Evolutionary conservation across 2,329 filamentous ascomycete genomes (phyloP), one percentile per base, ranked within the genome.

Genomic region (Fusarium buharicum): DNA sequence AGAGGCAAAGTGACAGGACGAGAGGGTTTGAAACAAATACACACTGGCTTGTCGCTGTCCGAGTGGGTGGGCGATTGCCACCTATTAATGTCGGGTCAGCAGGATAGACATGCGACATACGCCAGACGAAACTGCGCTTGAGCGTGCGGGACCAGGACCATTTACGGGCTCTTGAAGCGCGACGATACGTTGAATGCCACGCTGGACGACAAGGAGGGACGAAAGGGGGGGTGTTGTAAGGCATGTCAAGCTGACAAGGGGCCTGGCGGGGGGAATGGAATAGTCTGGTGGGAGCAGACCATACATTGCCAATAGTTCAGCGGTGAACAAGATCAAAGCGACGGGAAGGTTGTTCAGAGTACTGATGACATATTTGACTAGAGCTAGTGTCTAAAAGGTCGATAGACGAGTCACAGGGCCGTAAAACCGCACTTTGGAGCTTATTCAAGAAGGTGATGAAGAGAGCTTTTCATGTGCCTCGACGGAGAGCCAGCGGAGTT

Each of bases 51-150:
- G 54, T 45, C 54, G 64, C 51, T 43, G 58, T 52, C 46, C 62
- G 36, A 55, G 59, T 55, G 68, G 55, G 66, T 61, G 68, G 68
- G 60, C 60, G 64, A 46, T 55, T 62, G 51, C 58, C 60, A 68
- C 67, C 68, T 71, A 70, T 71, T 71, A 71, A 71, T 70, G 67
- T 64, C 59, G 39, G 67, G 60, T 63, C 60, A 62, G 57, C 62
- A 65, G 66, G 63, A 59, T 64, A 55, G 57, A 68, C 58, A 66
- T 67, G 62, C 66, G 59, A 68, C 68, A 59, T 46, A 67, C 55
- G 59, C 60, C 53, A 60, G 59, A 51, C 55, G 51, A 65, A 63
- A 55, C 56, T 56, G 55, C 56, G 62, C 67, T 69, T 66, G 62
- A 66, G 59, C 36, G 30, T 66, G 66, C 66, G 54, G 63, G 58